Base-by-base conservation (phyloP, 805 yeast species). In the Monosporozyma unispora region DNA sequence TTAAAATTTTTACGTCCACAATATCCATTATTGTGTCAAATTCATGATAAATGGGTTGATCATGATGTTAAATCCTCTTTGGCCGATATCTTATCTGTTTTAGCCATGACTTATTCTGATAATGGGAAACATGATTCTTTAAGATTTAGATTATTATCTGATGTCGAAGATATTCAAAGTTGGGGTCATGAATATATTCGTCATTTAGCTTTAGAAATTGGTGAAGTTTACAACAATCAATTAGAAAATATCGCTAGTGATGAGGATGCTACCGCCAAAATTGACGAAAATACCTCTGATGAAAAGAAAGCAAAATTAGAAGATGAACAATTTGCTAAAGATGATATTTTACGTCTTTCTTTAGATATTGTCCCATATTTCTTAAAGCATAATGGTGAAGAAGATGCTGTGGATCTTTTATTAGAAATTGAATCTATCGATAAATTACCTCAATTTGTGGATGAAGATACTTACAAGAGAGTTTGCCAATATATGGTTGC, bases 141-240 rank as follows among this genome's bases (percentile, higher is more conserved):
- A 51, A 82, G 81, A 62, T 93, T 80, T 70, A 79, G 98, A 62
- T 74, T 93, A 57, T 67, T 77, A 44, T 76, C 87, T 3, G 68
- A 73, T 11, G 76, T 72, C 45, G 74, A 72, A 29, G 76, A 80
- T 46, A 77, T 86, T 53, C 82, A 82, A 47, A 85, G 82, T 60
- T 93, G 99, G 99, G 99, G 99, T 43, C 98, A 93, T 66, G 99
- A 93, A 70, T 93, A 93, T 66, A 80, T 91, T 61, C 89, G 99
- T 64, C 98, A 93, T 70, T 75, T 93, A 61, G 95, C 99, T 2
- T 72, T 93, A 52, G 97, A 93, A 70, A 87, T 93, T 58, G 98
- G 99, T 52, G 91, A 85, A 62, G 86, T 84, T 48, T 86, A 81
- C 67, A 82, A 80, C 57, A 81, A 76, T 27, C 72, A 73, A 51